These are phyloP conservation scores for Rutstroemia sp. DNA, from an alignment of 2,329 filamentous ascomycete genomes.

Conservation along the genomic window DNA sequence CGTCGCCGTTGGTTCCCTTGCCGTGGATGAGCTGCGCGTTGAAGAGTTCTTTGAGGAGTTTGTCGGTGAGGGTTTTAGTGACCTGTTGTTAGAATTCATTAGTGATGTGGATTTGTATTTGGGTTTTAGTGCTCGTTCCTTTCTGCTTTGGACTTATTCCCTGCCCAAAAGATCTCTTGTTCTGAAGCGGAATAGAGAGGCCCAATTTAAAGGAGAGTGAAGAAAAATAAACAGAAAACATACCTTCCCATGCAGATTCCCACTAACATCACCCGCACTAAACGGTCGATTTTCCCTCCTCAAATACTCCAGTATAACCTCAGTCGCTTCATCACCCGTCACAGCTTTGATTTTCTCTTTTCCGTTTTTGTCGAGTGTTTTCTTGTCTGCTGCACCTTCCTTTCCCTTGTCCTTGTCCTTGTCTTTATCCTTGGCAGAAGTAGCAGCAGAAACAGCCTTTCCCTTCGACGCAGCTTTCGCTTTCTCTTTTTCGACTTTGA, in stretches of 20 bases:
- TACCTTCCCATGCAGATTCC: slow-evolving; percentile 54
- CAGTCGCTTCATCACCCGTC: slow-evolving; percentile 28
- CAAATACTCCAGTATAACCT: slow-evolving; percentile 32
- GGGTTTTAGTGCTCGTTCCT: neutral
- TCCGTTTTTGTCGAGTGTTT: slow-evolving; percentile 13
- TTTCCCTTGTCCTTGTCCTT: slow-evolving; percentile 1
- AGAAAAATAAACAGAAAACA: neutral
- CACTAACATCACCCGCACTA: slow-evolving; percentile 46
- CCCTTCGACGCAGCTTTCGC: slow-evolving; percentile 9
- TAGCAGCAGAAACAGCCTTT: slow-evolving; percentile 7
- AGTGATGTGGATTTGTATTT: slow-evolving; percentile 28
- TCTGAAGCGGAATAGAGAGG: neutral
- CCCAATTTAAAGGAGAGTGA: neutral
- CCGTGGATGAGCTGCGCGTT: slow-evolving; percentile 52
- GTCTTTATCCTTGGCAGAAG: neutral
- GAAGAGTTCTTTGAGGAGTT: slow-evolving; percentile 55
- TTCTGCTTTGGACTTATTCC: neutral
- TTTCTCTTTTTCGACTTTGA: slow-evolving; percentile 4
- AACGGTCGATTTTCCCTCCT: slow-evolving; percentile 34
- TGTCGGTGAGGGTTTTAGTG: slow-evolving; percentile 45
- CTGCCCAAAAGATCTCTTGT: neutral
- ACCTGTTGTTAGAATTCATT: slow-evolving; percentile 17
- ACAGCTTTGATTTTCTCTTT: slow-evolving; percentile 25
- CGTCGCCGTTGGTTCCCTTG: slow-evolving; percentile 30
- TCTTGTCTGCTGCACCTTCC: neutral